Base-by-base conservation (phyloP, 108 stramenopile genomes). In the Cyclotella sp. region DNA sequence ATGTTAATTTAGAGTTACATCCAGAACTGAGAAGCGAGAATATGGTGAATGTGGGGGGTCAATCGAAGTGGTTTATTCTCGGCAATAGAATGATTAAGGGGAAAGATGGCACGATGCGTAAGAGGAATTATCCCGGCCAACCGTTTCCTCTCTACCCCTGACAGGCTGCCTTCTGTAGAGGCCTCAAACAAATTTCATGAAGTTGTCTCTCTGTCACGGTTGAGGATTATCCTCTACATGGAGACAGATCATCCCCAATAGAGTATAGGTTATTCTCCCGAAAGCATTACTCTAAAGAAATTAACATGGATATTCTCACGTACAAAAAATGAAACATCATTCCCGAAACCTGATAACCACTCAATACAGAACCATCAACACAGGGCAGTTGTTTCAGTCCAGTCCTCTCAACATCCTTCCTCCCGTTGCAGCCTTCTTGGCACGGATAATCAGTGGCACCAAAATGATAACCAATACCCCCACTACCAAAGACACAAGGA, bases 391-490 rank as follows among this genome's bases (percentile, higher is more conserved):
- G 34, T 5, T 34, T 34, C 6, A 34, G 34, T 34, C 55, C 1
- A 19, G 39, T 65, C 71, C 78, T 44, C 78, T 65, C 65, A 80
- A 73, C 76, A 77, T 65, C 63, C 81, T 72, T 63, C 63, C 70
- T 19, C 81, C 76, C 9, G 22, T 66, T 19, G 70, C 81, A 11
- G 76, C 73, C 14, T 85, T 81, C 87, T 87, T 94, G 21, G 90
- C 88, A 61, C 78, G 72, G 26, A 80, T 74, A 57, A 96, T 88
- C 68, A 96, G 63, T 3, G 95, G 95, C 43, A 91, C 85, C 63
- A 93, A 70, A 69, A 96, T 81, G 62, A 90, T 85, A 44, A 91
- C 66, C 73, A 93, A 73, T 58, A 96, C 86, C 30, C 89, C 87
- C 27, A 91, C 60, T 39, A 93, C 79, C 66, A 96, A 68, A 28